Base-by-base conservation (phyloP, 2,329 filamentous ascomycete genomes). In the Sporothrix schenckii region DNA sequence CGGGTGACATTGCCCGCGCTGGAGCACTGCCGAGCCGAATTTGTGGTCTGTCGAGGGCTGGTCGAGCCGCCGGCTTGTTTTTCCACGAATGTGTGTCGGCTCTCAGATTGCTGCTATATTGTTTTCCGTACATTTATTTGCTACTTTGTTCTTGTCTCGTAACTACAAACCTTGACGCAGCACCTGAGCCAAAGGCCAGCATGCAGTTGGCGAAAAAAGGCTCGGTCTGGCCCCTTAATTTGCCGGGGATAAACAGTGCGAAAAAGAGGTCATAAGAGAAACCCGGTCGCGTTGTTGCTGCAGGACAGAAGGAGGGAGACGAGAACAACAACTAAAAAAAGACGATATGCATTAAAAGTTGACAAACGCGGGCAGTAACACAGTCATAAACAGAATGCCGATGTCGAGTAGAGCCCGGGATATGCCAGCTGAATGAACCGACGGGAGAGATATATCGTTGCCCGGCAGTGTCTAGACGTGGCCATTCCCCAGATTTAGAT, bases 211-310 rank as follows among this genome's bases (percentile, higher is more conserved):
- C 9, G 5, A 30, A 30, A 34, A 58, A 58, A 58, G 30, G 54
- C 30, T 30, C 54, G 54, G 34, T 58, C 54, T 58, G 54, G 54
- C 54, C 54, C 54, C 54, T 58, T 58, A 39, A 58, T 58, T 27
- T 39, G 39, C 30, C 30, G 30, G 30, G 24, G 19, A 30, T 14
- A 58, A 39, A 16, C 27, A 39, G 34, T 34, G 2, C 3, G 9
- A n/a, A 16, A 30, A 58, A 7, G n/a, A 13, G 7, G 11, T 21
- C 19, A 21, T 10, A 13, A 10, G 24, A 6, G 44, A 44, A 44
- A 34, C 34, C 56, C 19, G 56, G 56, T 44, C 7, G 27, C 34
- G 24, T 56, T n/a, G 14, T 24, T 54, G 1, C 52, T 39, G 30
- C n/a, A 24, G n/a, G 10, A 44, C n/a, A n/a, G n/a, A 11, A 24